Evolutionary conservation across 768 basidiomycete genomes (phyloP), one percentile per base, ranked within the genome.

Genomic region (Clavaria fumosa): DNA sequence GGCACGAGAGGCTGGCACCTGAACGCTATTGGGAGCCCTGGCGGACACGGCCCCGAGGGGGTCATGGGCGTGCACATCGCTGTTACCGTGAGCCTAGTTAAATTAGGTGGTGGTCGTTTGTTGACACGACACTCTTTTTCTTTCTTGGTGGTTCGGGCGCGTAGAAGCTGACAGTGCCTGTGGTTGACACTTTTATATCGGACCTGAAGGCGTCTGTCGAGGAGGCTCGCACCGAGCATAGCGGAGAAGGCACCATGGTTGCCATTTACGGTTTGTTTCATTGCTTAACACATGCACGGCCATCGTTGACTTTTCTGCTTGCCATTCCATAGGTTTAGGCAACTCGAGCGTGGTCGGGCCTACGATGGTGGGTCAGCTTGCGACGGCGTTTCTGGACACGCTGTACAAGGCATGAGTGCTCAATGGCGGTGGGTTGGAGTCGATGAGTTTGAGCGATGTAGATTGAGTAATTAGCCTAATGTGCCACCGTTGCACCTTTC

Each of bases 211-310:
- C 76, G 33, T 66, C 76, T 0, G 73, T 99, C 5, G 58, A 62
- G 31, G 76, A 82, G 40, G 78, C 85, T 15, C 83, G 77, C 53
- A 41, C 59, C 20, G 57, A 62, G 12, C 76, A 82, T 0, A 61
- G 63, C 21, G 78, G 79, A 4, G 71, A 78, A 49, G 93, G 93
- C 5, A 72, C 73, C 21, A 91, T 96, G 89, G 88, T 95, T 3
- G 69, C 78, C 10, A 53, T 97, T 9, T 97, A 95, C 50, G 90
- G 90, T 90, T 42, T 38, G 73, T 61, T 31, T 21, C 37, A 31
- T 10, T 34, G 18, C 23, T n/a, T 38, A 11, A 9, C 23, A 17
- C 10, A 18, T 38, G 18, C 34, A 20, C 30, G 34, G 18, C 19
- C 27, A 30, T 46, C 24, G 27, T 15, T 26, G 26, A 12, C 39